phyloP scores from a whole-genome alignment of 805 yeast genomes.

The Nakazawaea ambrosiae region DNA sequence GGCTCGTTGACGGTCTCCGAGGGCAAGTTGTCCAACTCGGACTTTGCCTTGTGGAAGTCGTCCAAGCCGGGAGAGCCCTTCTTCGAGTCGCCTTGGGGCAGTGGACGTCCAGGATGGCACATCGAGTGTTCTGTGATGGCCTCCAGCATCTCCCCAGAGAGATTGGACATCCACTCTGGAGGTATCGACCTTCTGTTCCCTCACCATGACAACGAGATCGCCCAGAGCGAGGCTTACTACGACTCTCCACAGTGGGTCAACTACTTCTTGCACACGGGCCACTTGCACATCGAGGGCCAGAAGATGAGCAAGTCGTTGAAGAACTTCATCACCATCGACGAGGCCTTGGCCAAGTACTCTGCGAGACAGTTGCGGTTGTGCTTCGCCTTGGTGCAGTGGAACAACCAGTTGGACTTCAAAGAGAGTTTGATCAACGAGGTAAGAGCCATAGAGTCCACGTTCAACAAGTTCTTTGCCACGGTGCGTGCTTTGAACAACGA shows the following conservation, averaged over 20 bases:
- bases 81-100: slow-evolving; percentile 96
- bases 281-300: slow-evolving; percentile 96
- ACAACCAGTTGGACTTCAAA: slow-evolving; percentile 86
- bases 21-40: slow-evolving; percentile 69
- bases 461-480: slow-evolving; percentile 78
- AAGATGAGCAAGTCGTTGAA: slow-evolving; percentile 95
- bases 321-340: slow-evolving; percentile 90
- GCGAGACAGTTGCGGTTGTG: slow-evolving; percentile 85
- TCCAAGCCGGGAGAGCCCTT: slow-evolving; percentile 96
- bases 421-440: slow-evolving; percentile 74
- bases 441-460: slow-evolving; percentile 61
- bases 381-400: slow-evolving; percentile 91
- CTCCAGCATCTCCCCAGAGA: slow-evolving; percentile 71
- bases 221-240: slow-evolving; percentile 91
- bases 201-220: slow-evolving; percentile 97
- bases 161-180: slow-evolving; percentile 93
- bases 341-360: slow-evolving; percentile 66
- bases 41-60: slow-evolving; percentile 95
- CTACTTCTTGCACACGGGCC: slow-evolving; percentile 95
- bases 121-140: slow-evolving; percentile 99
- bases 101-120: slow-evolving; percentile 99
- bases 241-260: slow-evolving; percentile 94
- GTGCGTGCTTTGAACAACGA: slow-evolving; percentile 79
- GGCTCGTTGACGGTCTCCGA: slow-evolving; percentile 60
- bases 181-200: slow-evolving; percentile 98